Percentiles rank a stretch among this genome's conserved stretches.
Conservation (phyloP, 2,329 filamentous ascomycete genomes). For the Ascochyta viciae-villosae region DNA sequence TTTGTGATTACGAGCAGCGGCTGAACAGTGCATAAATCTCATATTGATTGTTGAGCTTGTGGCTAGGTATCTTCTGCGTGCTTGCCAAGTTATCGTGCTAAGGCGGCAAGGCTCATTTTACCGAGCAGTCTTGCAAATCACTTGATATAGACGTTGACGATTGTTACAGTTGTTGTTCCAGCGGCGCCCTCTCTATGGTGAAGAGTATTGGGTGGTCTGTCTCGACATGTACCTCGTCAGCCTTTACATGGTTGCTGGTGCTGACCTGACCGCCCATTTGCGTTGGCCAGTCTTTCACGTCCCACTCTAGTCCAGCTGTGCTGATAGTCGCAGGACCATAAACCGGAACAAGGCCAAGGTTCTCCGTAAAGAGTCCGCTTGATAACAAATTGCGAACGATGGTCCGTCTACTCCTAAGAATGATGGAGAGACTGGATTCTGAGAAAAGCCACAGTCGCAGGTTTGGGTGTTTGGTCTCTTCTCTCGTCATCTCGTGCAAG, state of each 20-base stretch:
- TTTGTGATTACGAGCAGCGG: not conserved
- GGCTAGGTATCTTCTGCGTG: not conserved
- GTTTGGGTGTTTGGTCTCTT: conserved; percentile 53
- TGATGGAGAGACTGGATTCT: conserved; percentile 79
- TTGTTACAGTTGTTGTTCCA: not conserved
- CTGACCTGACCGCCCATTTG: conserved; percentile 58
- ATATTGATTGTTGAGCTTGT: not conserved
- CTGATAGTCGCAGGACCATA: conserved; percentile 80
- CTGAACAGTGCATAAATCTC: not conserved
- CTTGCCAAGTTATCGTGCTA: not conserved
- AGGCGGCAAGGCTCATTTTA: not conserved
- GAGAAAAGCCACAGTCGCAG: conserved; percentile 76
- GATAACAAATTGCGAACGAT: conserved; percentile 67
- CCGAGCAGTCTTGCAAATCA: not conserved
- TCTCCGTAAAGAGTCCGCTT: conserved; percentile 68
- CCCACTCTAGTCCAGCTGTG: conserved; percentile 86
- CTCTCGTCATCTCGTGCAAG: conserved; percentile 79
- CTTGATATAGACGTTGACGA: not conserved
- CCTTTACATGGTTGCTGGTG: conserved; percentile 58
- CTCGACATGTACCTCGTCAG: conserved; percentile 49
- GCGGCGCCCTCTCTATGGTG: conserved; percentile 52
- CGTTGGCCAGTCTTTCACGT: conserved; percentile 80
- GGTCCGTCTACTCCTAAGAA: conserved; percentile 75
- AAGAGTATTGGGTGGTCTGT: conserved; percentile 56
- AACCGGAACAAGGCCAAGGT: conserved; percentile 86